These are phyloP conservation scores for Alternaria solani DNA, from an alignment of 2,329 filamentous ascomycete genomes.

Conservation along the genomic window DNA sequence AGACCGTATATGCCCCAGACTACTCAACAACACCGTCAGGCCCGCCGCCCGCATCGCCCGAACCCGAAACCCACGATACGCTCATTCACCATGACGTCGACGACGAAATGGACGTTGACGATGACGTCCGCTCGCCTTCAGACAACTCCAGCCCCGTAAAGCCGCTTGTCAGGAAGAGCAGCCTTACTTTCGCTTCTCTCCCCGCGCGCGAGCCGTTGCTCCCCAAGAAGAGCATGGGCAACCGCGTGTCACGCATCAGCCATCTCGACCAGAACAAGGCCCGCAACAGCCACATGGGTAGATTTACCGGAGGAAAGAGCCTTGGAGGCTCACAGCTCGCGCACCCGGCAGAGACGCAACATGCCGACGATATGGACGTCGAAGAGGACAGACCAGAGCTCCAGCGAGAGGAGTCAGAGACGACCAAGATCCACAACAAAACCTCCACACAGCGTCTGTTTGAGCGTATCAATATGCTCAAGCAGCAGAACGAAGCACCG, in stretches of 20 bases:
- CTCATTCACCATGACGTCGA: slow-evolving; percentile 45
- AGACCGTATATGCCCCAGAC: slow-evolving; percentile 26
- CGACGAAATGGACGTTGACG: slow-evolving; percentile 57
- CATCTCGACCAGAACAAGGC: slow-evolving; percentile 71
- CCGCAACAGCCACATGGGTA: slow-evolving; percentile 77
- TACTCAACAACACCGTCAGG: slow-evolving; percentile 33
- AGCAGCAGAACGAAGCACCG: slow-evolving; percentile 54
- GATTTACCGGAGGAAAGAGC: slow-evolving; percentile 74
- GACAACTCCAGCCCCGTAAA: slow-evolving; percentile 78
- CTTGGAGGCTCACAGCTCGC: slow-evolving; percentile 60
- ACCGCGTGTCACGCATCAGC: slow-evolving; percentile 76
- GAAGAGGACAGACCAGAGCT: slow-evolving; percentile 53
- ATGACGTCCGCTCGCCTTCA: slow-evolving; percentile 68
- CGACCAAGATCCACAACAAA: slow-evolving; percentile 74
- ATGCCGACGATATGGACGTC: slow-evolving; percentile 65
- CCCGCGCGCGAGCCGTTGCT: slow-evolving; percentile 88
- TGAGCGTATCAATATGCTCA: slow-evolving; percentile 86
- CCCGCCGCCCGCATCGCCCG: slow-evolving; percentile 31
- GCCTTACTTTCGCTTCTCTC: slow-evolving; percentile 90
- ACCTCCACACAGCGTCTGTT: slow-evolving; percentile 93
- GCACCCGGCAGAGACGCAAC: slow-evolving; percentile 43
- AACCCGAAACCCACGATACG: slow-evolving; percentile 36
- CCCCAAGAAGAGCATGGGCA: slow-evolving; percentile 81
- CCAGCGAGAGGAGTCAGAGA: slow-evolving; percentile 58
- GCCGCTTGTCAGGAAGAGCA: slow-evolving; percentile 87